These are phyloP conservation scores for Colletotrichum salicis DNA, from an alignment of 2,329 filamentous ascomycete genomes.

Conservation along the genomic window DNA sequence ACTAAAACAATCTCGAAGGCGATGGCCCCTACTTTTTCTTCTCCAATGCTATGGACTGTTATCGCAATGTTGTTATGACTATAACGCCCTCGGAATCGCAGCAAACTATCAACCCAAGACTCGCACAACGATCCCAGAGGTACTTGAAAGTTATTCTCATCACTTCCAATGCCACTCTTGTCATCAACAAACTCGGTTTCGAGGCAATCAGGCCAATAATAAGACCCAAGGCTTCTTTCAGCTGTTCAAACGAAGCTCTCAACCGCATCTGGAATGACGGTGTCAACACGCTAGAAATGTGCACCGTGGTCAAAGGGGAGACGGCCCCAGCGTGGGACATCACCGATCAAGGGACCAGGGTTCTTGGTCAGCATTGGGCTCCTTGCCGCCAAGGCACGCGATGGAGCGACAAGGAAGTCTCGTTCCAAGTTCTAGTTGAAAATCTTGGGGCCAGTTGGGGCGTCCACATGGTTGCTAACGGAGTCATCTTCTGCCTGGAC, in stretches of 20 bases:
- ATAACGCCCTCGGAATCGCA: not conserved
- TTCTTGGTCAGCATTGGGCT: slow-evolving; percentile 25
- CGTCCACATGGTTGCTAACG: slow-evolving; percentile 33
- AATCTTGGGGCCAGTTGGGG: slow-evolving; percentile 25
- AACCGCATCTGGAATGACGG: slow-evolving; percentile 23
- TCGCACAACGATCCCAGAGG: slow-evolving; percentile 18
- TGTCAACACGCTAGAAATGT: slow-evolving; percentile 26
- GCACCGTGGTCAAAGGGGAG: slow-evolving; percentile 22
- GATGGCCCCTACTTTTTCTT: slow-evolving; percentile 29
- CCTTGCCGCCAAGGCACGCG: slow-evolving; percentile 25
- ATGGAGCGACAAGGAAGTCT: slow-evolving; percentile 18
- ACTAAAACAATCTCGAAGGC: not conserved
- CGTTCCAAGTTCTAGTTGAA: slow-evolving; percentile 15
- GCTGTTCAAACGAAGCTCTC: slow-evolving; percentile 16
- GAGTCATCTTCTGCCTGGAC: slow-evolving; percentile 30
- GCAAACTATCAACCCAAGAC: not conserved
- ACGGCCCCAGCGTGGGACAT: slow-evolving; percentile 22
- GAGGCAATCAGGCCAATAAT: not conserved
- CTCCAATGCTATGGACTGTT: slow-evolving; percentile 32
- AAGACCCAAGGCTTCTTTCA: not conserved
- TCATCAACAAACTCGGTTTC: not conserved
- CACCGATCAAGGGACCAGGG: slow-evolving; percentile 8
- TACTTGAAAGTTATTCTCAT: slow-evolving; percentile 12
- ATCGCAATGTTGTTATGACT: slow-evolving; percentile 8
- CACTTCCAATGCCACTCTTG: not conserved